Conservation (phyloP, 495 filamentous ascomycete genomes). For the Recurvomyces mirabilis region DNA sequence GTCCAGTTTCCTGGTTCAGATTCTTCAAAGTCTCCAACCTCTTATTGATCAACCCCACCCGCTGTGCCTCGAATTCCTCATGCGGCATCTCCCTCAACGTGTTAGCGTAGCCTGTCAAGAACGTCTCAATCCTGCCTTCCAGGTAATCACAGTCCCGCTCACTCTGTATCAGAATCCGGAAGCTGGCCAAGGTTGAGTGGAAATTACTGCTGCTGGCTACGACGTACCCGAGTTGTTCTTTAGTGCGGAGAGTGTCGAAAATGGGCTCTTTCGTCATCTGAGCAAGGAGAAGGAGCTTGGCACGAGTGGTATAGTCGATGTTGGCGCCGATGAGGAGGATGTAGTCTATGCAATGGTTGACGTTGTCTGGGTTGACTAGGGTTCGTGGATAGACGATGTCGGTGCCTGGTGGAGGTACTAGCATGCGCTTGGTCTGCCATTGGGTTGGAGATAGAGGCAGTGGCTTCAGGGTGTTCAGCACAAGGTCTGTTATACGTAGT, state of each 20-base stretch:
- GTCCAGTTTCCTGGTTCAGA: constrained; percentile 66
- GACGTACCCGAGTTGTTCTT: constrained; percentile 95
- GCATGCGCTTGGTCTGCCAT: constrained; percentile 64
- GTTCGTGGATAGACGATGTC: constrained; percentile 73
- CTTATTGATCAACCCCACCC: constrained; percentile 79
- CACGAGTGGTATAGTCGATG: constrained; percentile 51
- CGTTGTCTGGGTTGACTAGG: constrained; percentile 79
- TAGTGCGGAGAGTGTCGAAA: constrained; percentile 89
- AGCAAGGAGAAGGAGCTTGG: constrained; percentile 71
- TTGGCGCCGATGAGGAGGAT: constrained; percentile 69
- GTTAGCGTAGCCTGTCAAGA: constrained; percentile 54
- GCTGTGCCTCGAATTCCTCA: constrained; percentile 80
- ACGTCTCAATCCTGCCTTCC: constrained; percentile 75
- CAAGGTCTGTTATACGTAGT: constrained; percentile 67
- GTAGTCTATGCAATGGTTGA: constrained; percentile 96
- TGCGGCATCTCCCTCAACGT: constrained; percentile 65
- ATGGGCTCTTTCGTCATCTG: constrained; percentile 87
- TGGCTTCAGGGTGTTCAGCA: constrained; percentile 70
- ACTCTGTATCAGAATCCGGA: constrained; percentile 87
- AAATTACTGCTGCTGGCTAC: constrained; percentile 72
- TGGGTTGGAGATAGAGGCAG: constrained; percentile 63
- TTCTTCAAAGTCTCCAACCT: constrained; percentile 89
- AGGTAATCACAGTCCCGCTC: constrained; percentile 74
- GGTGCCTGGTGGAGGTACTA: constrained; percentile 65
- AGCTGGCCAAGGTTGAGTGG: constrained; percentile 63